Base-by-base conservation (phyloP, 495 filamentous ascomycete species). In the Aspergillus avenaceus region DNA sequence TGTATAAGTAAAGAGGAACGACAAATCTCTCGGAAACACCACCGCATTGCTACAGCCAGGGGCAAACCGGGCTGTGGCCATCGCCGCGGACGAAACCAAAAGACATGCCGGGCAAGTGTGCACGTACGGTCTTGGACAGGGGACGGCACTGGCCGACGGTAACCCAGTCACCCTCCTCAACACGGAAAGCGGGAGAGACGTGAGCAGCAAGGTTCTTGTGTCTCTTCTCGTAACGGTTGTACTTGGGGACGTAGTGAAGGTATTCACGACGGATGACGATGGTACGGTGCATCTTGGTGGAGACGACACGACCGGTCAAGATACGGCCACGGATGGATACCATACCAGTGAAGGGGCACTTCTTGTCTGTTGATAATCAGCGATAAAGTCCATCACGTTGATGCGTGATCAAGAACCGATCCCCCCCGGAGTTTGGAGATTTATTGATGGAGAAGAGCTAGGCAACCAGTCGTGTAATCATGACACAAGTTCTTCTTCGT, bases 301-400 rank as follows among this genome's bases (percentile, higher is more conserved):
- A 96, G 70, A 97, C 88, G 64, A 99, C 93, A 70, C 88, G 95
- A 66, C 93, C 93, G 67, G 92, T 96, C 58, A 99, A 81, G 86
- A 99, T 97, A 91, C 93, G 91, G 71, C 93, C 93, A 79, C 93
- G 93, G 82, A 97, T 97, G 61, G 90, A 96, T 65, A 97, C 91
- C 68, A 88, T 78, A 70, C 95, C 95, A 58, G 90, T 95, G 85
- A 97, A 99, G 62, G 93, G 93, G 85, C 93, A 99, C 82, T 99
- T 99, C 86, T 99, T 97, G 84, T 99, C 93, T 96, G 72, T 67
- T 67, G 34, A 51, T 58, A 49, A 58, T 71, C 61, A 75, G 68
- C 32, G 56, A 52, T 22, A 16, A 50, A 44, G n/a, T 36, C 41
- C 47, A 36, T 37, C 22, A 25, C 11, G 9, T 21, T 18, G 27